Evolutionary conservation across 768 basidiomycete genomes (phyloP).

Genomic region (Nidula microcarpa): DNA sequence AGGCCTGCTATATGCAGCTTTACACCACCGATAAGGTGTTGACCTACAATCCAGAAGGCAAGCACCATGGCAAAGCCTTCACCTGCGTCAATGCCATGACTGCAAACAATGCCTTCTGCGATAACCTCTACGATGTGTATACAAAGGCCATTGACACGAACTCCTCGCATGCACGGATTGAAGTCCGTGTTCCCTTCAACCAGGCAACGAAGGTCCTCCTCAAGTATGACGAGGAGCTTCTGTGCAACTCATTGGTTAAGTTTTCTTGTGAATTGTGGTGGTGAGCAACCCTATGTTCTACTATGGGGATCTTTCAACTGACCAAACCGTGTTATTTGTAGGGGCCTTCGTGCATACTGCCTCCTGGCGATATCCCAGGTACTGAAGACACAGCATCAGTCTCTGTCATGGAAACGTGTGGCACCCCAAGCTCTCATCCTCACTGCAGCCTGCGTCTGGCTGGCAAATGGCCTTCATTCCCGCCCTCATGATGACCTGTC

Average conservation of each 20-base stretch:
- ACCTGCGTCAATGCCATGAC: slow-evolving; percentile 11
- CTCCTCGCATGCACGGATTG: slow-evolving; percentile 19
- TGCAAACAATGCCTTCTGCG: slow-evolving; percentile 2
- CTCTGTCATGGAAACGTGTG: background rate
- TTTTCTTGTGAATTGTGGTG: slow-evolving; percentile 11
- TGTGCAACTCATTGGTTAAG: slow-evolving; percentile 5
- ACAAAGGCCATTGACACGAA: slow-evolving; percentile 7
- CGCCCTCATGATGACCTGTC: slow-evolving; percentile 15
- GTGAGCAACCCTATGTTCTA: slow-evolving; percentile 3
- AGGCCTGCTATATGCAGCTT: slow-evolving; percentile 21
- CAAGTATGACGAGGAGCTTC: background rate
- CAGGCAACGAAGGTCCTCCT: slow-evolving; percentile 4
- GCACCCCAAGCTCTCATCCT: slow-evolving; percentile 12
- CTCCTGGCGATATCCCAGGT: background rate
- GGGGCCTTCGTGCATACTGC: background rate
- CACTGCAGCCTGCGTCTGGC: slow-evolving; percentile 14
- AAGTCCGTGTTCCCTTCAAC: slow-evolving; percentile 19
- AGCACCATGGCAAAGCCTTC: slow-evolving; percentile 15
- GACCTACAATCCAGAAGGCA: slow-evolving; percentile 13
- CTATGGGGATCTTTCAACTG: background rate
- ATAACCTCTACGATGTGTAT: slow-evolving; percentile 15
- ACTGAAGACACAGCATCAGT: background rate
- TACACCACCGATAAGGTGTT: slow-evolving; percentile 30
- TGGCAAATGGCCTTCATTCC: slow-evolving; percentile 21
- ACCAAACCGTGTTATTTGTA: background rate